Base-by-base conservation (phyloP, 2,329 filamentous ascomycete species). In the Paraphoma sp. region DNA sequence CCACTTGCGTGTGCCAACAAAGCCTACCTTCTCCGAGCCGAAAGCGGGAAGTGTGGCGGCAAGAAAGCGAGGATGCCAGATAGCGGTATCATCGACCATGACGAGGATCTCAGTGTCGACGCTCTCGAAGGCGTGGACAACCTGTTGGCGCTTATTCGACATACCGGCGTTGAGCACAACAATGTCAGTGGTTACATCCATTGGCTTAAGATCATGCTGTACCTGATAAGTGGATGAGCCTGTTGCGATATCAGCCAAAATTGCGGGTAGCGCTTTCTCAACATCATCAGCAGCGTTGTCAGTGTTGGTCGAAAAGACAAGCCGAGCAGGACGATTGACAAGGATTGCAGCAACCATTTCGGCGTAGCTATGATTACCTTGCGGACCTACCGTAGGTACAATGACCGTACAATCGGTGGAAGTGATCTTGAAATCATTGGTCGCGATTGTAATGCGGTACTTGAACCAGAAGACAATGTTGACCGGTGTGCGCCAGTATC, bases 1-100 rank as follows among this genome's bases (percentile, higher is more conserved):
- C 66, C 64, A 65, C 38, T 71, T 71, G 6, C 55, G 56, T 5
- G 68, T 69, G 1, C 67, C 68, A 0, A 71, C 62, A 9, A 71
- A 54, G 9, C 63, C 67, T 6, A 71, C 66, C 2, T 57, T 56
- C 1, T 51, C 11, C 6, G 59, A 40, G 2, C 51, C 48, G 44
- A 71, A 70, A 5, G 68, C 63, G 2, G 64, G 63, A 1, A 71
- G 55, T 6, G 59, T 48, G 2, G 54, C 60, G 0, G 33, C 3
- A 3, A 71, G 55, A 30, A 68, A 64, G 0, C 33, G 16, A 2
- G 60, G 57, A 6, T 59, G 41, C 68, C 67, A 68, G 4, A 67
- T 52, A 0, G 57, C 66, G 1, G 59, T 69, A 17, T 71, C 68
- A 16, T 71, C 68, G 0, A 44, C 60, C 38, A 62, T 60, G 23